phyloP scores from a whole-genome alignment of 1,284 basidiomycete species.

The Ceratorhiza oryzae-sativae region DNA sequence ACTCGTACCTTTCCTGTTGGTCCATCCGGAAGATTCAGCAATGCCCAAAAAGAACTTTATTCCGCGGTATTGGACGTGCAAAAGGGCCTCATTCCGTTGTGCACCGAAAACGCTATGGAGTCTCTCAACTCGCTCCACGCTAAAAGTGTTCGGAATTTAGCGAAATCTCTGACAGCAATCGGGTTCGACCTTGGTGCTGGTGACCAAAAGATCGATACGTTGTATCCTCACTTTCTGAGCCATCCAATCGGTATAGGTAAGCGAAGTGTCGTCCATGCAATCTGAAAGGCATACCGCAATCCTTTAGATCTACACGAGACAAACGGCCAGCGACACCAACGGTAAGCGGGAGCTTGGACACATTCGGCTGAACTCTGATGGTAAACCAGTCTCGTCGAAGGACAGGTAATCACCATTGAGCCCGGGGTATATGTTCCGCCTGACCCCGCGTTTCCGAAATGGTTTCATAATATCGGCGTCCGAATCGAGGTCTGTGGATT shows the following conservation, averaged over 20 bases:
- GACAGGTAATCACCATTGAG: conserved; percentile 89
- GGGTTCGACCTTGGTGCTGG: conserved; percentile 74
- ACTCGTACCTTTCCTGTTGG: conserved; percentile 51
- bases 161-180: conserved; percentile 78
- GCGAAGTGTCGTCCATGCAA: conserved; percentile 49
- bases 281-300: conserved; percentile 1
- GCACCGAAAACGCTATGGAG: conserved; percentile 59
- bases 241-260: conserved; percentile 85
- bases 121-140: conserved; percentile 83
- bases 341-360: conserved; percentile 3
- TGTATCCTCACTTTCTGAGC: conserved; percentile 88
- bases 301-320: conserved; percentile 82
- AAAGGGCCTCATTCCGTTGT: conserved; percentile 55
- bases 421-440: conserved; percentile 88
- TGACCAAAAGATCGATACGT: conserved; percentile 67
- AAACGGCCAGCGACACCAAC: conserved; percentile 44
- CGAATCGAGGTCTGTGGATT: conserved; percentile 75
- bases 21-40: conserved; percentile 84
- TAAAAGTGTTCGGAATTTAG: conserved; percentile 73
- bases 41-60: conserved; percentile 88
- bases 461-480: conserved; percentile 88
- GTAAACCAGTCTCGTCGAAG: conserved; percentile 63
- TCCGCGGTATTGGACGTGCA: conserved; percentile 61
- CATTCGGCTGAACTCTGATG: conserved; percentile 44
- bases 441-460: conserved; percentile 74